A percentile compares a stretch with the other conserved stretches of the same genome.
Evolutionary conservation across 2,329 filamentous ascomycete species (phyloP).

Genomic region (Capronia americana): DNA sequence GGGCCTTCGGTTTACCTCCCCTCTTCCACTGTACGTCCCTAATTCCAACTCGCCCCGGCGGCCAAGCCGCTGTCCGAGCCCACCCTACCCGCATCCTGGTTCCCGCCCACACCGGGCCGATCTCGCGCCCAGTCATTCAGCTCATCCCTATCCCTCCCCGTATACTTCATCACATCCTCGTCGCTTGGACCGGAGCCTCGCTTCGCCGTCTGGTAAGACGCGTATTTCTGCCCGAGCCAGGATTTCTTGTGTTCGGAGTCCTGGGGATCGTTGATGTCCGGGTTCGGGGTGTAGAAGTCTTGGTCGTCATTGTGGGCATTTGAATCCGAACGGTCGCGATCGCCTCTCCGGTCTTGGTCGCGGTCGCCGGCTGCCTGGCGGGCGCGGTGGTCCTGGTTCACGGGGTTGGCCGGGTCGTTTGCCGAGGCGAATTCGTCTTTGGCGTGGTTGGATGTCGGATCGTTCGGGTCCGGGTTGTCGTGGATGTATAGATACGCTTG

Average conservation of each 20-base stretch:
- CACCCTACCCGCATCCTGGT: conserved; percentile 20
- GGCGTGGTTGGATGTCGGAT: conserved; percentile 29
- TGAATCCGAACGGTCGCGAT: neutral
- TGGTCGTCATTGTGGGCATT: neutral
- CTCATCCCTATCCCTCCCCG: conserved; percentile 32
- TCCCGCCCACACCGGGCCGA: conserved; percentile 27
- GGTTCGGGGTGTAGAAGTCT: neutral
- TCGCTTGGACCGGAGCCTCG: conserved; percentile 24
- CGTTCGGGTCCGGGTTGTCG: conserved; percentile 12
- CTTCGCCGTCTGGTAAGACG: conserved; percentile 26
- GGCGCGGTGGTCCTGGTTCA: conserved; percentile 20
- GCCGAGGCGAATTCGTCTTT: conserved; percentile 33
- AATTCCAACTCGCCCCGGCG: conserved; percentile 17
- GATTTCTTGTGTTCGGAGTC: conserved; percentile 20
- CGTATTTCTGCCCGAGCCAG: conserved; percentile 35
- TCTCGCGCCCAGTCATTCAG: conserved; percentile 26
- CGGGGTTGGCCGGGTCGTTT: conserved; percentile 32
- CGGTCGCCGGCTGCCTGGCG: neutral
- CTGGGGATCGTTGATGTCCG: neutral
- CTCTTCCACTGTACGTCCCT: neutral
- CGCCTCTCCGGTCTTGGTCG: neutral
- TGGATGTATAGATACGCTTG: neutral
- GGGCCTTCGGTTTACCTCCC: neutral
- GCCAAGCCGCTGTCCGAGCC: conserved; percentile 11
- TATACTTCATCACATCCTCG: conserved; percentile 37